Conservation (phyloP, 2,329 filamentous ascomycete species). For the Alternaria gansuensis region DNA sequence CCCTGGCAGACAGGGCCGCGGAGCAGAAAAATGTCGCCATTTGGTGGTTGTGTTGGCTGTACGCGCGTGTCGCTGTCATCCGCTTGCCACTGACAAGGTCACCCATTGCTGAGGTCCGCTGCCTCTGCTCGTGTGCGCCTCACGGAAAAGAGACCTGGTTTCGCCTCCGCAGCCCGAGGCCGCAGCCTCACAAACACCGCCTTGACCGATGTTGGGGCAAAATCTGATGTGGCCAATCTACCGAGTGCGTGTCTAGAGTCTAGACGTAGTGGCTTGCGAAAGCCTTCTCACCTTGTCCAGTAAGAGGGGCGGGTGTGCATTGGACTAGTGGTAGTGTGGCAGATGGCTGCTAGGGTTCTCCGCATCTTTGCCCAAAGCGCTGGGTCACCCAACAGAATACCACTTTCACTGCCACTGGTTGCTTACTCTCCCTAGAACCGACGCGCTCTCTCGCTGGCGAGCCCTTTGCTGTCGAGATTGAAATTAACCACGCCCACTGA, state of each 20-base stretch:
- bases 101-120: background rate
- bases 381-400: constrained; percentile 38
- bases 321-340: constrained; percentile 24
- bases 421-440: constrained; percentile 16
- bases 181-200: constrained; percentile 13
- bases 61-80: constrained; percentile 15
- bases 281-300: constrained; percentile 24
- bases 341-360: constrained; percentile 43
- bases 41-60: constrained; percentile 2
- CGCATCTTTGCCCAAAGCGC: constrained; percentile 41
- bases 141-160: constrained; percentile 1
- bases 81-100: background rate
- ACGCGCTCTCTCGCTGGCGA: constrained; percentile 6
- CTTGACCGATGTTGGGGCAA: constrained; percentile 5
- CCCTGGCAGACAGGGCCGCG: constrained; percentile 2
- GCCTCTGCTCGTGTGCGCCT: constrained; percentile 10
- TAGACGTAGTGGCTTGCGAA: constrained; percentile 24
- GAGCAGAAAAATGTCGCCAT: constrained; percentile 14
- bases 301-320: constrained; percentile 10
- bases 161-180: constrained; percentile 3
- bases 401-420: constrained; percentile 17
- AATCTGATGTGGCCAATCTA: constrained; percentile 11
- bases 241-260: constrained; percentile 21
- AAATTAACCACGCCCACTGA: constrained; percentile 8
- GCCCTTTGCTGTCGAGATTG: constrained; percentile 11